phyloP scores from a whole-genome alignment of 1,139 yeast genomes.

The Candida dubliniensis region DNA sequence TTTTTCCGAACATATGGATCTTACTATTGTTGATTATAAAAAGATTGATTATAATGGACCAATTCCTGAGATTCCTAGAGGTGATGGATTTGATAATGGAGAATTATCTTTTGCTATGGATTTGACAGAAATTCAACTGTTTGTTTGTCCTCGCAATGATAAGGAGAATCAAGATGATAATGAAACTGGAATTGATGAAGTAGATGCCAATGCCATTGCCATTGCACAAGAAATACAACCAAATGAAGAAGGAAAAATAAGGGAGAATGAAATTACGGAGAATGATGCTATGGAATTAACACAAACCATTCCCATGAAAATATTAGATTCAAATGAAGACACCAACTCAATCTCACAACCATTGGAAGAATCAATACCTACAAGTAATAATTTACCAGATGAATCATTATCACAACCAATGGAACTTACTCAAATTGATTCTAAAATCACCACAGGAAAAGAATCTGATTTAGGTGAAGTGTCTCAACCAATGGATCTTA shows the following conservation, averaged over 20 bases:
- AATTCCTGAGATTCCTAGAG: background rate
- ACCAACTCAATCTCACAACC: background rate
- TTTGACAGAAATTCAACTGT: background rate
- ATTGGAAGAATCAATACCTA: conserved; percentile 11
- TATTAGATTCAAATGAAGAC: background rate
- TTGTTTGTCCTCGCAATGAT: background rate
- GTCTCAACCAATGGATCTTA: conserved; percentile 3
- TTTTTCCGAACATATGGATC: conserved; percentile 5
- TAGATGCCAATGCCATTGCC: too few relatives aligned
- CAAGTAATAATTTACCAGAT: background rate
- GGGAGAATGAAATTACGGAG: conserved; percentile 3
- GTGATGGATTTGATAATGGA: conserved; percentile 2
- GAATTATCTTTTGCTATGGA: conserved; percentile 5
- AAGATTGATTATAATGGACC: background rate
- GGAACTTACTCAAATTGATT: background rate
- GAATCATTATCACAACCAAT: background rate
- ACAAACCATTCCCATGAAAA: conserved; percentile 9
- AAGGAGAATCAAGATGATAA: background rate
- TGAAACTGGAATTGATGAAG: background rate
- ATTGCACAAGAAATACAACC: too few relatives aligned
- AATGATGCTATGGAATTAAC: conserved; percentile 17
- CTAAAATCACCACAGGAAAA: background rate
- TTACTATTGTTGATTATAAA: conserved; percentile 2
- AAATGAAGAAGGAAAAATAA: too few relatives aligned
- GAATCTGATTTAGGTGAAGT: background rate